Conservation (phyloP, 192 early-diverging fungal species). For the Entomortierella parvispora region DNA sequence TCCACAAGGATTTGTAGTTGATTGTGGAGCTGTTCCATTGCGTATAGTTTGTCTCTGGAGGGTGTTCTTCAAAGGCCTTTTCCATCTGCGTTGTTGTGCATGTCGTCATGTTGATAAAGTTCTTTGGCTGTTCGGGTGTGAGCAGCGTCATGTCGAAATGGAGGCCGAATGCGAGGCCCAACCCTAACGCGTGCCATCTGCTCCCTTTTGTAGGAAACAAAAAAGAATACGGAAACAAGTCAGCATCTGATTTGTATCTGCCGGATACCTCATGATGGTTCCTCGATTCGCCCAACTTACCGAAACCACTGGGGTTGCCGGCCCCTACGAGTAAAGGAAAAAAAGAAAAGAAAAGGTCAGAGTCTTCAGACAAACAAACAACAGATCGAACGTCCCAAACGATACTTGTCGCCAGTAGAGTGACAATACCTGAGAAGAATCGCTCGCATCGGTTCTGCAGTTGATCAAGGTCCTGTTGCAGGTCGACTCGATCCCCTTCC, state of each 20-base stretch:
- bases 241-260: too few species aligned
- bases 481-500: conserved; percentile 7
- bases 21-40: conserved; percentile 13
- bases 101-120: conserved; percentile 15
- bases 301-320: too few species aligned
- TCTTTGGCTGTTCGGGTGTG: not conserved
- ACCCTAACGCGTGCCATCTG: conserved; percentile 8
- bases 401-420: not conserved
- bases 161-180: conserved; percentile 17
- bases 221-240: too few species aligned
- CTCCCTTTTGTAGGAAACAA: too few species aligned
- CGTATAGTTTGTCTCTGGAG: conserved; percentile 10
- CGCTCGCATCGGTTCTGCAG: conserved; percentile 22
- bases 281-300: too few species aligned
- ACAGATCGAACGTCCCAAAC: too few species aligned
- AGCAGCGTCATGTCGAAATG: conserved; percentile 32
- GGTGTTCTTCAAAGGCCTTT: not conserved
- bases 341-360: too few species aligned
- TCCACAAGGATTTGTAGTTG: conserved; percentile 15
- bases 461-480: conserved; percentile 19
- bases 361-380: too few species aligned
- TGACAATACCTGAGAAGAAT: conserved; percentile 17
- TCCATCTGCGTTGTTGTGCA: conserved; percentile 18
- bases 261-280: too few species aligned
- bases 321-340: too few species aligned